phyloP scores from a whole-genome alignment of 2,329 filamentous ascomycete species.

The Ophiostoma piceae region DNA sequence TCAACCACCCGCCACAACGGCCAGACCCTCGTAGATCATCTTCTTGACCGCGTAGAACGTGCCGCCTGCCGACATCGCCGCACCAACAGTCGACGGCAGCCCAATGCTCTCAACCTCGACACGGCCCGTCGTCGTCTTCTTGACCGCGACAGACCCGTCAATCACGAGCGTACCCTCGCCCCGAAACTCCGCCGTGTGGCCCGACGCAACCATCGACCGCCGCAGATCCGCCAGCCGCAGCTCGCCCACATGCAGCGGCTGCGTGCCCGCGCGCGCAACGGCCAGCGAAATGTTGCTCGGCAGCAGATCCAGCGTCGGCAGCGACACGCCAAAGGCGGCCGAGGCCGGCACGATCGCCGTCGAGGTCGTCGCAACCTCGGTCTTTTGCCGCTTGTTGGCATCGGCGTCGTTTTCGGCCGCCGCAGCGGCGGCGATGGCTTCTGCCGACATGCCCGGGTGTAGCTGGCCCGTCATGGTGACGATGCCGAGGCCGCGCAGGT shows the following conservation, averaged over 20 bases:
- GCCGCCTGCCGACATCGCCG: constrained; percentile 44
- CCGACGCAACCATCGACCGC: constrained; percentile 72
- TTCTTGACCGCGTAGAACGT: constrained; percentile 84
- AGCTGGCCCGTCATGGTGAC: constrained; percentile 81
- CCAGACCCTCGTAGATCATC: constrained; percentile 90
- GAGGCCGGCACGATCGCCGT: constrained; percentile 19
- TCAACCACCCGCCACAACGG: constrained; percentile 74
- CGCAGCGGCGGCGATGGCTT: constrained; percentile 28
- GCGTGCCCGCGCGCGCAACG: constrained; percentile 68
- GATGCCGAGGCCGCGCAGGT: constrained; percentile 80
- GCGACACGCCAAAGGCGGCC: constrained; percentile 28
- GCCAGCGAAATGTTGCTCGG: constrained; percentile 35
- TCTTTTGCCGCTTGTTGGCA: constrained; percentile 47
- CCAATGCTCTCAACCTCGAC: constrained; percentile 83
- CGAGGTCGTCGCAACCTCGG: constrained; percentile 30
- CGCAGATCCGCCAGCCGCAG: constrained; percentile 82
- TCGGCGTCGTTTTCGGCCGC: constrained; percentile 39
- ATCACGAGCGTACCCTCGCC: constrained; percentile 89
- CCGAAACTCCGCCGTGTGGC: constrained; percentile 85
- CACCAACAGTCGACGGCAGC: constrained; percentile 41
- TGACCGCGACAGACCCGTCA: constrained; percentile 79
- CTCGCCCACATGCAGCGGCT: constrained; percentile 92
- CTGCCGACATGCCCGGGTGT: constrained; percentile 37
- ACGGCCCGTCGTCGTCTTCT: constrained; percentile 78
- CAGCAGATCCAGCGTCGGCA: constrained; percentile 51